Evolutionary conservation across 805 yeast genomes (phyloP).

Genomic region (Candida nitratophila): DNA sequence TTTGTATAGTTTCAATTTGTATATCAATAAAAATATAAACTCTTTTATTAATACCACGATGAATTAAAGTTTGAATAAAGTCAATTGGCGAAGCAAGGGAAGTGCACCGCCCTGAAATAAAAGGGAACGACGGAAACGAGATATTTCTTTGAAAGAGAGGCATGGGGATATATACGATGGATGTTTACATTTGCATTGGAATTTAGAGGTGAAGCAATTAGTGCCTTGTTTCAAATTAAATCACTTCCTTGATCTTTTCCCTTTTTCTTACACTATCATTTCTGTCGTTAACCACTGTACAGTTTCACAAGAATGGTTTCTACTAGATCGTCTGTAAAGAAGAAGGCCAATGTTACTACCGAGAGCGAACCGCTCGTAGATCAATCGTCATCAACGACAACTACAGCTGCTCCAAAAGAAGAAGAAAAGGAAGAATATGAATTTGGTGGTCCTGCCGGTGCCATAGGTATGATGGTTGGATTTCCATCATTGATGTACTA

Average conservation of each 20-base stretch:
- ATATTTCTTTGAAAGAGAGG: no score
- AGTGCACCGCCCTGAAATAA: no score
- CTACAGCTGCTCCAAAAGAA: background rate
- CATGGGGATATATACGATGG: no score
- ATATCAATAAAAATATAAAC: background rate
- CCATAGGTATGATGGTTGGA: slow-evolving; percentile 82
- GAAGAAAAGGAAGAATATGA: slow-evolving; percentile 50
- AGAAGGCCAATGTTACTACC: background rate
- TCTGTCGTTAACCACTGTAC: no score
- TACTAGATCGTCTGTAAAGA: background rate
- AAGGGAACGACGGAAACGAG: no score
- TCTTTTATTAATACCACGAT: background rate
- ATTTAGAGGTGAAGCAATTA: no score
- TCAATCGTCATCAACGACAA: background rate
- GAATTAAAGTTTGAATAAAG: no score
- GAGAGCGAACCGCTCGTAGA: background rate
- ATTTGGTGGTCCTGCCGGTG: slow-evolving; percentile 92
- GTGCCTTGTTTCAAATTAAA: no score
- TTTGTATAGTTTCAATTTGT: slow-evolving; percentile 1
- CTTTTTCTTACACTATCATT: no score
- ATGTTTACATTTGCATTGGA: no score
- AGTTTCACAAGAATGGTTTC: no score
- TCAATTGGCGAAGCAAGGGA: background rate
- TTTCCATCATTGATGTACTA: slow-evolving; percentile 94
- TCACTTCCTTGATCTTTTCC: no score